Conservation (phyloP, 495 filamentous ascomycete species). For the Extremus antarcticus region DNA sequence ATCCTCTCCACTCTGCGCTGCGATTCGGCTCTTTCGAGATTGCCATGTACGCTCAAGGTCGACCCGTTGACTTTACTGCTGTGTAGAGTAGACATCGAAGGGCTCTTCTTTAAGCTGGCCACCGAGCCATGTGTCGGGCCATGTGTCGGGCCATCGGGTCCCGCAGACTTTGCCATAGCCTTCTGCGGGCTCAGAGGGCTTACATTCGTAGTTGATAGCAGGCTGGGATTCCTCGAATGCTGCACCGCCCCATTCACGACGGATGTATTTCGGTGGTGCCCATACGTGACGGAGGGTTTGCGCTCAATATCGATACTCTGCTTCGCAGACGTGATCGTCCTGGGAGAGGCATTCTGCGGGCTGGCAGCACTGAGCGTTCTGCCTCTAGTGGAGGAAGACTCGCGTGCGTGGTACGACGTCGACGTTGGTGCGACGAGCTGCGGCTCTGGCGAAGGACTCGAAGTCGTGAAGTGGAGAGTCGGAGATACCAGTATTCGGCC, state of each 20-base stretch:
- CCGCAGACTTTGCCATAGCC: slow-evolving; percentile 4
- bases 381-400: slow-evolving; percentile 25
- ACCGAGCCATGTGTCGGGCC: background rate
- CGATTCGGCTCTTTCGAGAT: slow-evolving; percentile 2
- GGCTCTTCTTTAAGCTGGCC: slow-evolving; percentile 15
- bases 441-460: slow-evolving; percentile 15
- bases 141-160: background rate
- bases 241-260: slow-evolving; percentile 91
- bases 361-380: slow-evolving; percentile 25
- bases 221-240: slow-evolving; percentile 81
- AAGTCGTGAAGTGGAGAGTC: slow-evolving; percentile 2
- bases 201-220: slow-evolving; percentile 51
- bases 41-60: background rate
- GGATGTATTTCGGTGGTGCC: slow-evolving; percentile 85
- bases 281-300: slow-evolving; percentile 58
- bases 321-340: slow-evolving; percentile 26
- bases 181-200: slow-evolving; percentile 64
- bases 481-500: slow-evolving; percentile 1
- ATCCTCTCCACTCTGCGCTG: slow-evolving; percentile 46
- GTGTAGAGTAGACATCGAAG: slow-evolving; percentile 15
- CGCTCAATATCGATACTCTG: slow-evolving; percentile 47
- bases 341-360: slow-evolving; percentile 22
- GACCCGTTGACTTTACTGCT: background rate
- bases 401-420: slow-evolving; percentile 11
- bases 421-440: slow-evolving; percentile 12